phyloP scores from a whole-genome alignment of 495 filamentous ascomycete genomes.

The Aspergillus steynii region DNA sequence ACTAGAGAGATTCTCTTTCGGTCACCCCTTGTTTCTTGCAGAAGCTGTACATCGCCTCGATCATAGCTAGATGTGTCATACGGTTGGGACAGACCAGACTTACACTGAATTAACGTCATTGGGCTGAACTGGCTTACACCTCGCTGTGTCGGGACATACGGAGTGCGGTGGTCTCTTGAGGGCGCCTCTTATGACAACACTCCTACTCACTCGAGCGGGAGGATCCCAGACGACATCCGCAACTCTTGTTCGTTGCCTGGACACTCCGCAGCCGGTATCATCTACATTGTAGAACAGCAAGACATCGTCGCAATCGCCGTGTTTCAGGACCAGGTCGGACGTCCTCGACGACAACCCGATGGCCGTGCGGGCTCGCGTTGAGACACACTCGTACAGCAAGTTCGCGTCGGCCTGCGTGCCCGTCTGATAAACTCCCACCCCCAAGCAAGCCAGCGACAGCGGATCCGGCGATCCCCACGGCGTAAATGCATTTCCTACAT shows the following conservation, averaged over 20 bases:
- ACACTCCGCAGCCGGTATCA: conserved; percentile 31
- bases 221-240: conserved; percentile 44
- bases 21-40: not conserved
- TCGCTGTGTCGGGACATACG: not conserved
- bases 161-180: conserved; percentile 13
- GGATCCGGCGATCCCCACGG: conserved; percentile 75
- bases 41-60: not conserved
- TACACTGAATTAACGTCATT: not conserved
- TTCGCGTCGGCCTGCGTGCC: conserved; percentile 60
- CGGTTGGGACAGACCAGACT: no score
- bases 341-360: conserved; percentile 26
- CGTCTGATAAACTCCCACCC: conserved; percentile 69
- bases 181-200: conserved; percentile 26
- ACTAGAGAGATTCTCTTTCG: not conserved
- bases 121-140: conserved; percentile 1
- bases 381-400: conserved; percentile 63
- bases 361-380: conserved; percentile 51
- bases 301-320: conserved; percentile 25
- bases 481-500: conserved; percentile 77
- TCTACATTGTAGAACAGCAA: conserved; percentile 32
- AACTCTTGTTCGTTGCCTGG: conserved; percentile 29
- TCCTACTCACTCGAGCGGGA: conserved; percentile 25
- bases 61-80: not conserved
- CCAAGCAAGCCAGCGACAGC: conserved; percentile 59
- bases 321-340: conserved; percentile 9